A percentile compares a stretch with the other conserved stretches of the same genome.
These are phyloP conservation scores for Breviolum minutum DNA, from an alignment of 73 alveolate genomes.

Conservation along the genomic window DNA sequence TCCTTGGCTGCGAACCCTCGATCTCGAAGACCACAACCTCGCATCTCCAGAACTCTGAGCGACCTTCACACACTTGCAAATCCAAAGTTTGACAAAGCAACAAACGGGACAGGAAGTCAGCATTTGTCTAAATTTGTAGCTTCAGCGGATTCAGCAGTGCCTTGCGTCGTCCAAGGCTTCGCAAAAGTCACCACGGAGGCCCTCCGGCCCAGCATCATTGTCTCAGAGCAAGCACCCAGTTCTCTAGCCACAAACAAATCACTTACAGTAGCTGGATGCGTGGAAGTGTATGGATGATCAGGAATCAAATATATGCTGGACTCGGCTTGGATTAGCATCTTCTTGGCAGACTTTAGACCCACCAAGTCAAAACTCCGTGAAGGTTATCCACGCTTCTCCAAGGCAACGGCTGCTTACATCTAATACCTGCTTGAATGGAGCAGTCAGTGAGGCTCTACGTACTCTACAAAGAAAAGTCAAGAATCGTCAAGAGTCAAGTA, in stretches of 20 bases:
- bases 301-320: too few relatives aligned
- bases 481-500: neutral
- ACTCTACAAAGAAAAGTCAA: neutral
- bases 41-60: slow-evolving; percentile 62
- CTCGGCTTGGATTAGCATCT: too few relatives aligned
- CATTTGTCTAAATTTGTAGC: neutral
- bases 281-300: too few relatives aligned
- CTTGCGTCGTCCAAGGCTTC: slow-evolving; percentile 92
- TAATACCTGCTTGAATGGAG: slow-evolving; percentile 1
- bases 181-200: slow-evolving; percentile 74
- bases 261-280: too few relatives aligned
- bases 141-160: neutral
- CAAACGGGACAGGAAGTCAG: neutral
- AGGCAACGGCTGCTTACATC: slow-evolving; percentile 48
- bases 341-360: too few relatives aligned
- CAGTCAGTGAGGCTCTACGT: too few relatives aligned
- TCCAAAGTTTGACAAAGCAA: neutral
- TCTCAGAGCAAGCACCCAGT: slow-evolving; percentile 18
- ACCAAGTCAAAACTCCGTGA: neutral
- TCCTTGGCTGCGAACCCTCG: slow-evolving; percentile 30
- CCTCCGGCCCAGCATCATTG: slow-evolving; percentile 68
- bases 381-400: neutral
- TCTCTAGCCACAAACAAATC: neutral
- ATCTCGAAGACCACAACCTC: slow-evolving; percentile 92
- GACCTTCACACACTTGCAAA: slow-evolving; percentile 4